phyloP scores from a whole-genome alignment of 1,284 basidiomycete species.

The Waitea zeae region DNA sequence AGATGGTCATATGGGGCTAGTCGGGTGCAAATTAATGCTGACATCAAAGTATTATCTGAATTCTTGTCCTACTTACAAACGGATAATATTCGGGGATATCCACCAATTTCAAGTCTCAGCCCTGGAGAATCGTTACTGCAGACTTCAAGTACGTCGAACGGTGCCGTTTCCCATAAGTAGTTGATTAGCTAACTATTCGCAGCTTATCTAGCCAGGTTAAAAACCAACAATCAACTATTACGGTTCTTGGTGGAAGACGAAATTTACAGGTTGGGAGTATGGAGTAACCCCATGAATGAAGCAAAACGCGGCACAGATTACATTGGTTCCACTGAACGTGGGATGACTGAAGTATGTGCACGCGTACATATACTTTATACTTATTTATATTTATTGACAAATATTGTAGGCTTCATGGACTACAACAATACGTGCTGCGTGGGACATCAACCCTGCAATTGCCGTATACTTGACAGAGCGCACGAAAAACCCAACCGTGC shows the following conservation, averaged over 20 bases:
- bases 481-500: conserved; percentile 52
- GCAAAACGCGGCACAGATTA: conserved; percentile 48
- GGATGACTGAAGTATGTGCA: conserved; percentile 43
- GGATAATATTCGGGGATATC: conserved; percentile 51
- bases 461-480: conserved; percentile 76
- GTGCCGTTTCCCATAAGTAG: too few relatives aligned
- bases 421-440: conserved; percentile 52
- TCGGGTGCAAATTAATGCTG: conserved; percentile 76
- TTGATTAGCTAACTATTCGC: too few relatives aligned
- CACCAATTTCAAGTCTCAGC: conserved; percentile 63
- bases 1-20: conserved; percentile 95
- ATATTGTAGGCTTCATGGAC: conserved; percentile 56
- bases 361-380: too few relatives aligned
- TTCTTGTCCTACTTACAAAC: conserved; percentile 64
- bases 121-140: too few relatives aligned
- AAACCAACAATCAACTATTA: conserved; percentile 54
- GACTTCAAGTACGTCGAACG: too few relatives aligned
- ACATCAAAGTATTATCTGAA: conserved; percentile 77
- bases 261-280: conserved; percentile 72
- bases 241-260: conserved; percentile 84
- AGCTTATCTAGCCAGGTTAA: conserved; percentile 45
- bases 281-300: conserved; percentile 82
- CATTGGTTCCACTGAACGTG: conserved; percentile 34
- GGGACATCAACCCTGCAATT: conserved; percentile 74
- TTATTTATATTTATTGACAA: too few relatives aligned